A percentile compares a stretch with the other conserved stretches of the same genome.
Conservation (phyloP, 1,284 basidiomycete species). For the Exobasidium cylindrosporum region DNA sequence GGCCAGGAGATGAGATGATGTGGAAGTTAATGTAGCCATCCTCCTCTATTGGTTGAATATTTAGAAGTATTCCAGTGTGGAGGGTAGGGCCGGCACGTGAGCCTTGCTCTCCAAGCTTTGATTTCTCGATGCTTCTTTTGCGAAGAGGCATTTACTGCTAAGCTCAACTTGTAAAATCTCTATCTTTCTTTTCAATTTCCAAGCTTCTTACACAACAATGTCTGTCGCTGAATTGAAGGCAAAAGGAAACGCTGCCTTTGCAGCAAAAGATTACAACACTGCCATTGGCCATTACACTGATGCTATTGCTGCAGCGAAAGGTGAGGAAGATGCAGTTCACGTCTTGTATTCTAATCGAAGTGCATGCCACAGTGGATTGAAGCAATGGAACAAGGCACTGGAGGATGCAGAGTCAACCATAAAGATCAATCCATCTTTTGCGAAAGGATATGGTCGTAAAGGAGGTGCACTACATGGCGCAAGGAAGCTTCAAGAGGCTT, state of each 20-base stretch:
- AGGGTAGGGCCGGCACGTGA: too few species aligned
- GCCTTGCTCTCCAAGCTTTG: too few species aligned
- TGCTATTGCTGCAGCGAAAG: constrained; percentile 46
- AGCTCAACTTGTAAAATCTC: too few species aligned
- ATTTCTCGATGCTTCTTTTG: too few species aligned
- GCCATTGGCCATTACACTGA: constrained; percentile 50
- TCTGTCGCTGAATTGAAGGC: constrained; percentile 53
- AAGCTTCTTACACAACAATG: constrained; percentile 20
- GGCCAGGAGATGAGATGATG: too few species aligned
- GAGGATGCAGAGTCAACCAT: constrained; percentile 78
- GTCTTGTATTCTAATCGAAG: constrained; percentile 92
- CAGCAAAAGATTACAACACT: constrained; percentile 47
- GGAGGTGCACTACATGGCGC: constrained; percentile 91
- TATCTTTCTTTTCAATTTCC: neutral
- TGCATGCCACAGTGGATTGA: constrained; percentile 81
- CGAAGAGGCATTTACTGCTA: too few species aligned
- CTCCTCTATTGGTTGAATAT: too few species aligned
- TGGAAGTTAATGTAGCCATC: too few species aligned
- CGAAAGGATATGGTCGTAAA: constrained; percentile 87
- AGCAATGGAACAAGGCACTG: constrained; percentile 72
- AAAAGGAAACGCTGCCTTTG: constrained; percentile 54
- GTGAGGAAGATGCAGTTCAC: constrained; percentile 59
- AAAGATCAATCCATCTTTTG: constrained; percentile 75
- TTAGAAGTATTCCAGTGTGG: too few species aligned
- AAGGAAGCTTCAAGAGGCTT: constrained; percentile 74